phyloP scores from a whole-genome alignment of 2,329 filamentous ascomycete species.

The Trichophyton rubrum region DNA sequence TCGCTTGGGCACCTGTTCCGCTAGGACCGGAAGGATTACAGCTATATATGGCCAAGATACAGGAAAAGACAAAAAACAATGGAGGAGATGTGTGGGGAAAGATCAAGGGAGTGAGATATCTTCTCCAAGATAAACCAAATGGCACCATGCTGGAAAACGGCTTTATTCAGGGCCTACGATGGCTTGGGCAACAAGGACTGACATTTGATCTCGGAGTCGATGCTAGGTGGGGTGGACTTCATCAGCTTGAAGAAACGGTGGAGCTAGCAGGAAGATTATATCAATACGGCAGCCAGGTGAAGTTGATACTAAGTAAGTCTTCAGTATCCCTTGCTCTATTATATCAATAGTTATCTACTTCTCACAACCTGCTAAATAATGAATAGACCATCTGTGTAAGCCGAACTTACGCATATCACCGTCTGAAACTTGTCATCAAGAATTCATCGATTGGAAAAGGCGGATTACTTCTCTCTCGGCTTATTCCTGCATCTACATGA shows the following conservation, averaged over 20 bases:
- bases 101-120: conserved; percentile 68
- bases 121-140: conserved; percentile 63
- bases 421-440: conserved; percentile 41
- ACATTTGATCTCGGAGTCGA: conserved; percentile 79
- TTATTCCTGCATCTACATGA: conserved; percentile 63
- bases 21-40: conserved; percentile 48
- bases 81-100: conserved; percentile 51
- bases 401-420: conserved; percentile 53
- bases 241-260: conserved; percentile 58
- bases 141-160: conserved; percentile 51
- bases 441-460: conserved; percentile 56
- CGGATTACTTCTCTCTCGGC: conserved; percentile 56
- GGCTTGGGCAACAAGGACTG: conserved; percentile 51
- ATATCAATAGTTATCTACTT: conserved; percentile 28
- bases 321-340: neutral
- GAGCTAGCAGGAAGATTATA: conserved; percentile 54
- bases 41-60: conserved; percentile 51
- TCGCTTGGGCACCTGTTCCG: conserved; percentile 78
- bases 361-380: conserved; percentile 14
- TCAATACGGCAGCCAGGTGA: neutral
- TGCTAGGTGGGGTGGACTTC: conserved; percentile 59
- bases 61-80: conserved; percentile 26
- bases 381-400: conserved; percentile 79
- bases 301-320: neutral
- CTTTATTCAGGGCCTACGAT: conserved; percentile 55